phyloP scores from a whole-genome alignment of 495 filamentous ascomycete species.

The Melanomma pulvis-pyrius region DNA sequence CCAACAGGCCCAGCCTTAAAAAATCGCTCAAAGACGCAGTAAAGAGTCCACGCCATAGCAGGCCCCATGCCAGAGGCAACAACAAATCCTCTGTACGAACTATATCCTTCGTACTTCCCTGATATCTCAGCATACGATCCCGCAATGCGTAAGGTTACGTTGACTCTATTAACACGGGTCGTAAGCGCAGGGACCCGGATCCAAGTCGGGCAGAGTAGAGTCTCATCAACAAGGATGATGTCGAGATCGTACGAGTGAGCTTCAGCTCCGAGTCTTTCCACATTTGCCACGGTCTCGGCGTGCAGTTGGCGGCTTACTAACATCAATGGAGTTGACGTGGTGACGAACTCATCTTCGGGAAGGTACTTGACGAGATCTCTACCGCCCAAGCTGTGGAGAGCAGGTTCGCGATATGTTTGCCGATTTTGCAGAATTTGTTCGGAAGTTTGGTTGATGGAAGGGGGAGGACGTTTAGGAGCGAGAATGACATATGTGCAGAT shows the following conservation, averaged over 20 bases:
- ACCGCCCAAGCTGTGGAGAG: background rate
- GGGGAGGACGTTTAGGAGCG: background rate
- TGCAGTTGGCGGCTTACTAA: constrained; percentile 6
- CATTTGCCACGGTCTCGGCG: background rate
- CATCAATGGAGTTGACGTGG: background rate
- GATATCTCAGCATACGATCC: background rate
- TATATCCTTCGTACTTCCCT: background rate
- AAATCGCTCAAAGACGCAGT: background rate
- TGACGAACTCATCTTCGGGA: background rate
- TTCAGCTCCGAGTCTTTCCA: background rate
- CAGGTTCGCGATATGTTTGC: background rate
- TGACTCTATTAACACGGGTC: background rate
- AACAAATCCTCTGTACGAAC: background rate
- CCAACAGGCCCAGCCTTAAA: background rate
- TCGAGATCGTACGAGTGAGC: background rate
- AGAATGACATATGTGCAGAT: background rate
- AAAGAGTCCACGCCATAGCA: background rate
- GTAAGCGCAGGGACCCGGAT: constrained; percentile 2
- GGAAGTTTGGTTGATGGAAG: background rate
- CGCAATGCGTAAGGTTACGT: background rate
- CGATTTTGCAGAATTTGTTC: background rate
- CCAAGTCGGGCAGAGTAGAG: background rate
- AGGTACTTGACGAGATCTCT: background rate
- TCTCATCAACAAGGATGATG: constrained; percentile 2
- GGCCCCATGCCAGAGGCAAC: background rate